Conservation (phyloP, 2,329 filamentous ascomycete species). For the Aspergillus sergii region DNA sequence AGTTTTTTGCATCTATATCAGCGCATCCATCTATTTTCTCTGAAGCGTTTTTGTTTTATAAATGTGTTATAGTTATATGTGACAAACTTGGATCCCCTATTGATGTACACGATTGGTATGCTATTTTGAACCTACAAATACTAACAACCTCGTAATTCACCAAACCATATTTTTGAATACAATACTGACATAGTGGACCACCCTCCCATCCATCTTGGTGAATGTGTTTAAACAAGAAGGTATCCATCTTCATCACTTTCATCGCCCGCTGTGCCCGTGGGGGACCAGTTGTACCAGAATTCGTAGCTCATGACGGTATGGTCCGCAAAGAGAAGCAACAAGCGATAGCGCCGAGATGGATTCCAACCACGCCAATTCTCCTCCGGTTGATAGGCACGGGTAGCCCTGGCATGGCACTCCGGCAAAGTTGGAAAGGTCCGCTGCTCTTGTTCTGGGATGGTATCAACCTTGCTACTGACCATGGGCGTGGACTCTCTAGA, state of each 20-base stretch:
- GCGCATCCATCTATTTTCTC: conserved; percentile 1
- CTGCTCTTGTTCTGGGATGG: neutral
- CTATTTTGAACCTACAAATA: neutral
- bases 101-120: neutral
- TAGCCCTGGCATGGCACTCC: conserved; percentile 39
- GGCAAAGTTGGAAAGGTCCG: conserved; percentile 28
- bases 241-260: conserved; percentile 18
- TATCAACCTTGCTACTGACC: conserved; percentile 9
- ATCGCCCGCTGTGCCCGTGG: conserved; percentile 10
- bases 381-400: conserved; percentile 33
- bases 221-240: conserved; percentile 16
- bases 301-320: conserved; percentile 63
- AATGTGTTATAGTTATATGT: neutral
- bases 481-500: neutral
- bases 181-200: neutral
- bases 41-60: neutral
- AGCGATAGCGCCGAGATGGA: conserved; percentile 49
- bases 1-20: conserved; percentile 14
- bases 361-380: conserved; percentile 44
- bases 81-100: neutral
- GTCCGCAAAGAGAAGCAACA: conserved; percentile 61
- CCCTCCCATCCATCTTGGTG: neutral
- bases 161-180: neutral
- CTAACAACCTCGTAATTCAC: neutral
- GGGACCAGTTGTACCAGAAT: conserved; percentile 50